Conservation (phyloP, 2,329 filamentous ascomycete genomes). For the Cucurbitaria berberidis region DNA sequence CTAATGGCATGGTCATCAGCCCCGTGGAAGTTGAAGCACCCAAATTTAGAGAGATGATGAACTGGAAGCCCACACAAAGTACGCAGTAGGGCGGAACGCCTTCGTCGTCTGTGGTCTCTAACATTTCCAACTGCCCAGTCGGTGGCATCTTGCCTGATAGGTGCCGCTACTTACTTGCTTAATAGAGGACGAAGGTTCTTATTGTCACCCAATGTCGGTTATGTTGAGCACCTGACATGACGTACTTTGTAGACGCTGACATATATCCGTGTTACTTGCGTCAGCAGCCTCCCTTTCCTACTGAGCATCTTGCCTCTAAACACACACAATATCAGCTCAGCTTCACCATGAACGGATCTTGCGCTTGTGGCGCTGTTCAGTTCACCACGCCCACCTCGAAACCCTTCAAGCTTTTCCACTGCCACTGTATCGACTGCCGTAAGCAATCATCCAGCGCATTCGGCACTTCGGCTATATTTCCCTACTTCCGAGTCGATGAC, state of each 20-base stretch:
- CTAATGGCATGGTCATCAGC: not conserved
- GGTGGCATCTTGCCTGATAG: not conserved
- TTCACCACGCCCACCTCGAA: slow-evolving; percentile 67
- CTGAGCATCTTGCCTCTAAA: no score
- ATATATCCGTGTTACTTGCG: no score
- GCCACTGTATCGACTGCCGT: slow-evolving; percentile 72
- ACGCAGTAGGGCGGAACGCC: not conserved
- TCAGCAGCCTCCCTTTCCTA: no score
- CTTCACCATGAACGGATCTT: slow-evolving; percentile 46
- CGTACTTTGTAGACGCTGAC: no score
- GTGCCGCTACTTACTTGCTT: not conserved
- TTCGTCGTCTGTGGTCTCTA: not conserved
- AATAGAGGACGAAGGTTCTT: not conserved
- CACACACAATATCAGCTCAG: not conserved
- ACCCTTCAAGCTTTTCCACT: slow-evolving; percentile 72
- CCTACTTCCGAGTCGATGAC: slow-evolving; percentile 65
- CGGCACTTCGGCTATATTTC: slow-evolving; percentile 73
- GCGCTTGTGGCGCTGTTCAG: slow-evolving; percentile 68
- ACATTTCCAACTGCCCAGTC: not conserved
- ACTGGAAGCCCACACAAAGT: no score
- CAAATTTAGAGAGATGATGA: no score
- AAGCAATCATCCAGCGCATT: slow-evolving; percentile 71
- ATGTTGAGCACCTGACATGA: no score
- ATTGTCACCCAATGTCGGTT: not conserved
- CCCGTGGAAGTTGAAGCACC: not conserved